Base-by-base conservation (phyloP, 2,329 filamentous ascomycete genomes). In the Epicoccum sorghinum region DNA sequence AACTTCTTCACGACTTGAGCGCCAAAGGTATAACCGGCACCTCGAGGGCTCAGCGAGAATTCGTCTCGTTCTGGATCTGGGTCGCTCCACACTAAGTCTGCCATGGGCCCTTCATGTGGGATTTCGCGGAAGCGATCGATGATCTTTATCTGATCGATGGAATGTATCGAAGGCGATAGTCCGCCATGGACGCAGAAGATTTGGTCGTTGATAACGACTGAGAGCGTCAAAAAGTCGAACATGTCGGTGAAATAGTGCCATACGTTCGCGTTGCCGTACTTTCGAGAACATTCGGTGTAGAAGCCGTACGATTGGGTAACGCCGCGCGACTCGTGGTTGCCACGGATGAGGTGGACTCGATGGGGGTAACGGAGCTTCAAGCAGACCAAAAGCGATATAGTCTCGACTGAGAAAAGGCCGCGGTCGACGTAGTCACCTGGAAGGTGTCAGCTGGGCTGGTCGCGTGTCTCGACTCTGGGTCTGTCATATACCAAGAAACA, bases 191-290 rank as follows among this genome's bases (percentile, higher is more conserved):
- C 95, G 76, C 95, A 99, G 76, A 99, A 99, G 64, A 99, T 99
- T 75, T 98, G 91, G 76, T 99, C 90, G 75, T 98, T 96, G 73
- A 99, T 99, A 60, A 99, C 93, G 57, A 98, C 96, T 67, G 91
- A 96, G 52, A 99, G 81, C 7, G 93, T 98, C 60, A 99, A 82
- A 76, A 96, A 99, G 78, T 99, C 95, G 77, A 99, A 99, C 93
- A 99, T 98, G 79, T 99, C 95, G 62, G 95, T 99, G 74, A 99
- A 99, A 76, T 98, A 95, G 77, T 99, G 95, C 95, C 95, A 99
- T 22, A 99, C 95, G 68, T 95, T 97, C 60, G 95, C 92, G 72
- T 96, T 98, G 73, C 95, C 95, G 77, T 99, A 99, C 78, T 99
- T 99, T 65, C 95, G 89, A 18, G 90, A 92, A 77, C 95, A 99